A percentile compares a stretch with the other conserved stretches of the same genome.
These are phyloP conservation scores for Backusella psychrophila DNA, from an alignment of 192 early-diverging fungal genomes.

Conservation along the genomic window DNA sequence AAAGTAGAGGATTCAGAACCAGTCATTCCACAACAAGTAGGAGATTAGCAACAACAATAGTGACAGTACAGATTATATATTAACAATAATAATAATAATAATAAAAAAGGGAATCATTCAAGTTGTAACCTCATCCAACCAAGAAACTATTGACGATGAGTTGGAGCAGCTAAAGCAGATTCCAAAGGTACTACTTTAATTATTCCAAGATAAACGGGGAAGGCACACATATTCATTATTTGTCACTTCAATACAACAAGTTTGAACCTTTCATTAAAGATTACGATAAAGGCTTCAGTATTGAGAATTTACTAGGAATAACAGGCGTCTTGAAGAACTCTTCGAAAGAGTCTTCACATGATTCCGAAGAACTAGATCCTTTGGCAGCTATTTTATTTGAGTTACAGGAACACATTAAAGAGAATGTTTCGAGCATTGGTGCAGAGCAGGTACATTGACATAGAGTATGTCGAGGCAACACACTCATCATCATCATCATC, in stretches of 20 bases:
- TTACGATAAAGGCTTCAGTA: neutral
- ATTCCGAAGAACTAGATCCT: neutral
- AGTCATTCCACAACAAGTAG: neutral
- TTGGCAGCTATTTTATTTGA: neutral
- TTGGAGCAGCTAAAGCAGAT: neutral
- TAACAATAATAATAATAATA: neutral
- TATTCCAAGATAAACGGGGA: neutral
- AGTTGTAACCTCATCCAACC: neutral
- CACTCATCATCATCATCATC: neutral
- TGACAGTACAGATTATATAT: neutral
- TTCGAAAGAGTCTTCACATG: neutral
- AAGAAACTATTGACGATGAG: neutral
- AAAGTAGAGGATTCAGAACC: neutral
- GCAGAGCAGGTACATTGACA: slow-evolving; percentile 1
- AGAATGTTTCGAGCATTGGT: neutral
- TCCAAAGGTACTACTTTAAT: neutral
- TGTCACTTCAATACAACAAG: neutral
- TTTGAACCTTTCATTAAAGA: slow-evolving; percentile 13
- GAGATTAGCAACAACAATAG: neutral
- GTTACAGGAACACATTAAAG: neutral
- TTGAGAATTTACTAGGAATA: slow-evolving; percentile 4
- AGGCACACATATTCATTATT: neutral
- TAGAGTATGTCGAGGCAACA: neutral
- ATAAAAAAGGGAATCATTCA: slow-evolving; percentile 13
- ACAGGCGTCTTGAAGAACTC: neutral